Base-by-base conservation (phyloP, 1,139 yeast genomes). In the Geotrichum carabidarum region DNA sequence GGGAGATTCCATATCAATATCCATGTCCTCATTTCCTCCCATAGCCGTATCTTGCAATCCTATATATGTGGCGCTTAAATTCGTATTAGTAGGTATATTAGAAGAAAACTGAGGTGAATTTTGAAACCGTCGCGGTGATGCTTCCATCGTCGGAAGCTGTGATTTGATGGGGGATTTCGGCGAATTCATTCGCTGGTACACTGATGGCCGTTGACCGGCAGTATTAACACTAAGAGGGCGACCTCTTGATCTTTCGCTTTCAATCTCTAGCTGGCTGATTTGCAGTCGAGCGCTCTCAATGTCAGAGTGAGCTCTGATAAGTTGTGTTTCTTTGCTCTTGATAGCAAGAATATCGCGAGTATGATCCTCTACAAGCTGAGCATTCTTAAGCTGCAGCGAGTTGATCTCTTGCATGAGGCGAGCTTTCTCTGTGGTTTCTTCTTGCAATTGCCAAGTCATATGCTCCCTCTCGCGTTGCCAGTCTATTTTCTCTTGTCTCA, bases 271-370 rank as follows among this genome's bases (percentile, higher is more conserved):
- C 38, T 51, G 45, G 17, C 35, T 42, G 11, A 51, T 12, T 42
- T 51, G 57, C 9, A 35, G 31, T 22, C 48, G 32, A 8, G 81
- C 72, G 51, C 75, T 76, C 48, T 83, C 89, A 49, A 82, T 68
- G 61, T 86, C 93, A 50, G 82, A 78, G 51, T 74, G 78, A 17
- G 81, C 72, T 47, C 91, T 71, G 40, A 77, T 74, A 4, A 85
- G 70, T 63, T 83, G 89, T 0, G 86, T 80, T 52, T 85, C 93
- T 60, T 81, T 82, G 46, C 86, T 82, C 65, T 84, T 83, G 32
- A 80, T 68, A 57, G 77, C 74, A 60, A 83, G 72, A 41, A 74
- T 72, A 51, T 78, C 77, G 49, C 74, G 75, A 1, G 84, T 80
- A 48, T 77, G 76, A 53, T 80, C 84, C 54, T 76, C 80, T 55